These are phyloP conservation scores for Tarenaya hassleriana DNA, from an alignment of 345 rosid species.

Conservation along the genomic window DNA sequence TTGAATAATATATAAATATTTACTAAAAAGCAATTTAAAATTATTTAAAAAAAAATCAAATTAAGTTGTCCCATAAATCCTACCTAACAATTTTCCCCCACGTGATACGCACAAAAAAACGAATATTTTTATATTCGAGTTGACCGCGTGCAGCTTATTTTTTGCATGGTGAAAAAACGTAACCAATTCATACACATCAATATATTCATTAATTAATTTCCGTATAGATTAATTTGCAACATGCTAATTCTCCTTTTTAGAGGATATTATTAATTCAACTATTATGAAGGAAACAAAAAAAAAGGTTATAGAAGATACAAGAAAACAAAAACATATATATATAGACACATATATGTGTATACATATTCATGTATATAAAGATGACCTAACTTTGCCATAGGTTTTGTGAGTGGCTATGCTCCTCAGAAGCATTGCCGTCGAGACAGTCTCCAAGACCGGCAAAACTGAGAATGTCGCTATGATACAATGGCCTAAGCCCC, in stretches of 20 bases:
- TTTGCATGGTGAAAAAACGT: too few relatives aligned
- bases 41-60: background rate
- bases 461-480: slow-evolving; percentile 60
- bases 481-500: slow-evolving; percentile 62
- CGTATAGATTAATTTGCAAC: slow-evolving; percentile 16
- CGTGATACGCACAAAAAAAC: too few relatives aligned
- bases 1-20: too few relatives aligned
- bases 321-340: too few relatives aligned
- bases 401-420: slow-evolving; percentile 37
- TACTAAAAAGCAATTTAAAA: background rate
- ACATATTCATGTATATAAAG: slow-evolving; percentile 4
- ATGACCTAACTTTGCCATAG: slow-evolving; percentile 59
- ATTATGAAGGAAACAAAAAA: slow-evolving; percentile 8
- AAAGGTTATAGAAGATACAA: background rate
- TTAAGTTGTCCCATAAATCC: too few relatives aligned
- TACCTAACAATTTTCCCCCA: too few relatives aligned
- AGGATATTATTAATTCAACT: slow-evolving; percentile 5
- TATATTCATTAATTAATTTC: background rate
- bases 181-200: too few relatives aligned
- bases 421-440: slow-evolving; percentile 36
- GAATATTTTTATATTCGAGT: too few relatives aligned
- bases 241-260: slow-evolving; percentile 13
- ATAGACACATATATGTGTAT: too few relatives aligned
- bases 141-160: too few relatives aligned
- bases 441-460: slow-evolving; percentile 60